These are phyloP conservation scores for Cinnamomum micranthum DNA, from an alignment of 164 flowering plant species.

Conservation along the genomic window DNA sequence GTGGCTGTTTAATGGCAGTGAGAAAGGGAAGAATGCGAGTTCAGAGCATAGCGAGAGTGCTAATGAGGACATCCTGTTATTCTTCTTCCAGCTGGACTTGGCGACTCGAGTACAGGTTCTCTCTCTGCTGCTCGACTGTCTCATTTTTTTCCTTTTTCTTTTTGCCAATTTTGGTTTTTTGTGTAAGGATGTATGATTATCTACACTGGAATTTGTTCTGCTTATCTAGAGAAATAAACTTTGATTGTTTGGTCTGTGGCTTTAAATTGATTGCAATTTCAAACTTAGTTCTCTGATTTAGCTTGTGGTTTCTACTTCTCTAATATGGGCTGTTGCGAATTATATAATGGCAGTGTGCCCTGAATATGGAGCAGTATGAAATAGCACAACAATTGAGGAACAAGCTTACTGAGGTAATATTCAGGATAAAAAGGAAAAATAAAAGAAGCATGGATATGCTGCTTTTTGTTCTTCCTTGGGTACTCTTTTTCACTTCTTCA, in stretches of 20 bases:
- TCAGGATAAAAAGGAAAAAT: background rate
- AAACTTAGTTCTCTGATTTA: background rate
- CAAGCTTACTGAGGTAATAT: conserved; percentile 74
- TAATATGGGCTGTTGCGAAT: background rate
- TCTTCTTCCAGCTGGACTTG: conserved; percentile 90
- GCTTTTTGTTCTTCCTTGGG: background rate
- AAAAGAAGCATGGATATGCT: background rate
- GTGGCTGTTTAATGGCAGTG: conserved; percentile 71
- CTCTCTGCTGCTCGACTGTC: background rate
- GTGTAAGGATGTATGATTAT: background rate
- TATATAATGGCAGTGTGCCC: conserved; percentile 57
- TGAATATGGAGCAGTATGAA: conserved; percentile 89
- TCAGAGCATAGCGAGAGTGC: conserved; percentile 80
- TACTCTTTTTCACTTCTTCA: too few relatives aligned
- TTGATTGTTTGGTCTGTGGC: background rate
- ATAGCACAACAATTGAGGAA: conserved; percentile 77
- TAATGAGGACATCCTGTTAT: conserved; percentile 85
- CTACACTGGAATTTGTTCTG: background rate
- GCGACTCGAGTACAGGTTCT: conserved; percentile 85
- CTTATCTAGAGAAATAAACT: background rate
- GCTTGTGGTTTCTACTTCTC: background rate
- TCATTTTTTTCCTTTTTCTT: background rate
- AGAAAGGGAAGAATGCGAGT: conserved; percentile 49
- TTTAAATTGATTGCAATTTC: too few relatives aligned
- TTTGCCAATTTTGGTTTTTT: background rate